These are phyloP conservation scores for Cyanodermella asteris DNA, from an alignment of 2,329 filamentous ascomycete species.

Conservation along the genomic window DNA sequence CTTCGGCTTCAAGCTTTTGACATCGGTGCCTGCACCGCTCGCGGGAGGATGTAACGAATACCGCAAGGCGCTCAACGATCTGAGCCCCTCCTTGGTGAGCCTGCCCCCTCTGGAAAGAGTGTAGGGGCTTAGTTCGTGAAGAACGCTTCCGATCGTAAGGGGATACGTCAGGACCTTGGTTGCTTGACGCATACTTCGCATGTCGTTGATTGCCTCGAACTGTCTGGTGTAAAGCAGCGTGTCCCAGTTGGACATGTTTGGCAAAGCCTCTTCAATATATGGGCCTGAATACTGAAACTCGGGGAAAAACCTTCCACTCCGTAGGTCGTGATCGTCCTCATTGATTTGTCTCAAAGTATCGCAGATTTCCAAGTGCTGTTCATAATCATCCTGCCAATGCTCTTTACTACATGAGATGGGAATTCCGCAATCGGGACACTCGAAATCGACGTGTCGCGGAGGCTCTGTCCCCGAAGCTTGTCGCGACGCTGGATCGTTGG, in stretches of 20 bases:
- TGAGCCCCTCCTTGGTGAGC: slow-evolving; percentile 69
- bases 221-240: slow-evolving; percentile 85
- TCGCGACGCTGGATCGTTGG: slow-evolving; percentile 39
- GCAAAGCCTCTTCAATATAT: slow-evolving; percentile 75
- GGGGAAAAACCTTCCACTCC: slow-evolving; percentile 74
- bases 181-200: slow-evolving; percentile 76
- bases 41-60: slow-evolving; percentile 83
- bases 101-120: slow-evolving; percentile 51
- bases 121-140: slow-evolving; percentile 91
- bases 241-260: slow-evolving; percentile 99
- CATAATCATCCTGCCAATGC: slow-evolving; percentile 92
- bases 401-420: slow-evolving; percentile 85
- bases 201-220: slow-evolving; percentile 76
- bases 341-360: slow-evolving; percentile 84
- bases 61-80: slow-evolving; percentile 78
- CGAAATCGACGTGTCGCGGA: slow-evolving; percentile 70
- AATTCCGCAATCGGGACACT: slow-evolving; percentile 89
- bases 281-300: slow-evolving; percentile 81
- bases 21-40: slow-evolving; percentile 47
- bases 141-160: slow-evolving; percentile 67
- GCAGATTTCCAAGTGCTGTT: slow-evolving; percentile 77
- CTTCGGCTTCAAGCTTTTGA: slow-evolving; percentile 62
- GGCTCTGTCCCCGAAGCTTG: slow-evolving; percentile 31
- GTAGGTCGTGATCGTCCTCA: slow-evolving; percentile 89
- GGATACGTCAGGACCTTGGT: slow-evolving; percentile 89